These are phyloP conservation scores for Gaeumannomyces sp. DNA, from an alignment of 2,329 filamentous ascomycete species.

Conservation along the genomic window DNA sequence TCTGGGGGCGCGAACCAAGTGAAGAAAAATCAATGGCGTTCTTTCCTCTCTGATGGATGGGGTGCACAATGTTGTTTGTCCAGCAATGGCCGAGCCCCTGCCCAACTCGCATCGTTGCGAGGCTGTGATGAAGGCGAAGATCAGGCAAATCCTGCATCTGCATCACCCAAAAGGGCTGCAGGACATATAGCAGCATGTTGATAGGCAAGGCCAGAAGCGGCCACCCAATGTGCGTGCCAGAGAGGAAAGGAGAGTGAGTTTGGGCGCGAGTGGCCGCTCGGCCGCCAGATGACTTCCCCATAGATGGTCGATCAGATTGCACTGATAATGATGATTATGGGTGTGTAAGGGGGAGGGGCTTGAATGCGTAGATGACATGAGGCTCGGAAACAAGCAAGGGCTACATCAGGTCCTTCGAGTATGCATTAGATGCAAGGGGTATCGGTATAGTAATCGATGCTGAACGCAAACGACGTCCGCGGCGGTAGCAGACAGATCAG, in stretches of 20 bases:
- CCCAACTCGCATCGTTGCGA: neutral
- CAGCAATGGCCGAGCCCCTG: no score
- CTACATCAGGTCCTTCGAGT: conserved; percentile 12
- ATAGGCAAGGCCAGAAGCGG: neutral
- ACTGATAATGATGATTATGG: neutral
- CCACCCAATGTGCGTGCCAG: neutral
- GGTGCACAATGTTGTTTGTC: neutral
- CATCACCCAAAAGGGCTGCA: no score
- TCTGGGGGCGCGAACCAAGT: neutral
- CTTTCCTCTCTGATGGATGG: neutral
- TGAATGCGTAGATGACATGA: neutral
- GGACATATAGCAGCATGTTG: neutral
- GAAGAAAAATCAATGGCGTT: neutral
- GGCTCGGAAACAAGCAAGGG: neutral
- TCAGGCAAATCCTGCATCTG: no score
- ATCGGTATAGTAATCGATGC: conserved; percentile 28
- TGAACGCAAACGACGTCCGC: conserved; percentile 24
- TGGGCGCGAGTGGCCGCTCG: neutral
- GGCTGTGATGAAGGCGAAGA: no score
- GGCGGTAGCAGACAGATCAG: conserved; percentile 2
- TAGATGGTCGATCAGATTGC: neutral
- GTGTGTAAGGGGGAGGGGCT: neutral
- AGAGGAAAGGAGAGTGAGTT: neutral
- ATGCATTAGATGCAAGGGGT: conserved; percentile 53
- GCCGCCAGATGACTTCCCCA: neutral